Evolutionary conservation across 345 rosid genomes (phyloP).

Genomic region (Ceriops zippeliana): DNA sequence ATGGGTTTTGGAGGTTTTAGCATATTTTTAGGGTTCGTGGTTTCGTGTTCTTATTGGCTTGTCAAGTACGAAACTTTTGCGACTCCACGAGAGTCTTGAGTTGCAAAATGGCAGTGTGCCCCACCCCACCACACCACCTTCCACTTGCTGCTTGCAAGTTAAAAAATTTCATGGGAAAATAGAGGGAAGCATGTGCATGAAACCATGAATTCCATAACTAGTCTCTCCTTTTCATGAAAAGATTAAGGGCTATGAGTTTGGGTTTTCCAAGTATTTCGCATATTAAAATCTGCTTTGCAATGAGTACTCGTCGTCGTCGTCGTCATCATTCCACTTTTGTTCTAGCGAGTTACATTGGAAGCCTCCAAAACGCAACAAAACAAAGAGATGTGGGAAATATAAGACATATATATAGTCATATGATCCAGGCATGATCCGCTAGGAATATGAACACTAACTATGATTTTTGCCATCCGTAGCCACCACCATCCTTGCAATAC

Average conservation of each 20-base stretch:
- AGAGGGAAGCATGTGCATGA: slow-evolving; percentile 58
- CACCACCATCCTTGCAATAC: slow-evolving; percentile 39
- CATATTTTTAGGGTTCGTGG: neutral
- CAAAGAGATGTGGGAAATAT: slow-evolving; percentile 9
- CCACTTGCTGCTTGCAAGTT: slow-evolving; percentile 23
- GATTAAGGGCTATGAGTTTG: slow-evolving; percentile 52
- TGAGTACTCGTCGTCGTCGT: slow-evolving; percentile 10
- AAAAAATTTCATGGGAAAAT: slow-evolving; percentile 33
- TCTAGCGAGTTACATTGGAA: slow-evolving; percentile 1
- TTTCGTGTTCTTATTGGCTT: slow-evolving; percentile 3
- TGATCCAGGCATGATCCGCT: slow-evolving; percentile 27
- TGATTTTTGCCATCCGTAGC: slow-evolving; percentile 13
- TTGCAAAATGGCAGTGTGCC: slow-evolving; percentile 22
- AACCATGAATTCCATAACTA: slow-evolving; percentile 53
- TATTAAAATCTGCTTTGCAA: slow-evolving; percentile 21
- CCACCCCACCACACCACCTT: slow-evolving; percentile 38
- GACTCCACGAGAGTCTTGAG: slow-evolving; percentile 22
- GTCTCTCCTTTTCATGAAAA: slow-evolving; percentile 62
- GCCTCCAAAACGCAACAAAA: slow-evolving; percentile 31
- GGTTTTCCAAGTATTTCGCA: slow-evolving; percentile 27
- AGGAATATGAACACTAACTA: slow-evolving; percentile 5
- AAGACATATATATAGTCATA: slow-evolving; percentile 3
- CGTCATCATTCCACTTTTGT: slow-evolving; percentile 25
- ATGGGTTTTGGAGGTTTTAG: neutral
- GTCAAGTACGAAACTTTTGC: slow-evolving; percentile 12